A percentile compares a stretch with the other conserved stretches of the same genome.
phyloP scores from a whole-genome alignment of 768 basidiomycete genomes.

The Phanerodontia chrysosporium region DNA sequence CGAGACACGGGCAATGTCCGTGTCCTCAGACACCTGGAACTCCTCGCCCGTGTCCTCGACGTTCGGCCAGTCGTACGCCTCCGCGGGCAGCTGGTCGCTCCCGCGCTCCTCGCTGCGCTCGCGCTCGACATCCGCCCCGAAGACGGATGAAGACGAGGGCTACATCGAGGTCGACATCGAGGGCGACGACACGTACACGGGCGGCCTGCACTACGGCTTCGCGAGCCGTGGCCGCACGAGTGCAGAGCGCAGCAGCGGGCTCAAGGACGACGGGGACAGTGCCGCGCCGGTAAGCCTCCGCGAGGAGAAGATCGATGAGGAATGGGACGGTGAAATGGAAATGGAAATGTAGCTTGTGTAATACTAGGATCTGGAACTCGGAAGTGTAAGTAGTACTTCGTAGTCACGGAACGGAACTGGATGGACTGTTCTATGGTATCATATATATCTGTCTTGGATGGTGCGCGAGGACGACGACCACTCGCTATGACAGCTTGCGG shows the following conservation, averaged over 20 bases:
- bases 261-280: conserved; percentile 39
- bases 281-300: conserved; percentile 15
- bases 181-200: conserved; percentile 30
- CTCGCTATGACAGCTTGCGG: too few relatives aligned
- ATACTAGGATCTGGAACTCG: not conserved
- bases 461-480: not conserved
- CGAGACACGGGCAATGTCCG: conserved; percentile 30
- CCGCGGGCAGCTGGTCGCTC: conserved; percentile 45
- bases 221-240: conserved; percentile 23
- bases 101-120: conserved; percentile 48
- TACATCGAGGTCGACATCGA: conserved; percentile 26
- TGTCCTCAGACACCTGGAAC: conserved; percentile 28
- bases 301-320: conserved; percentile 34
- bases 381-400: not conserved
- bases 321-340: conserved; percentile 59
- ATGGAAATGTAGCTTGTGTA: conserved; percentile 49
- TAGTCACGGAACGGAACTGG: not conserved
- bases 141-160: conserved; percentile 32
- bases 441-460: not conserved
- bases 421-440: not conserved
- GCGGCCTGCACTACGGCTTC: conserved; percentile 24
- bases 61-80: conserved; percentile 18
- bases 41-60: conserved; percentile 20
- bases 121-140: conserved; percentile 28
- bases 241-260: conserved; percentile 18